Evolutionary conservation across 1,284 basidiomycete genomes (phyloP), one percentile per base, ranked within the genome.

Genomic region (Termitomyces sp.): DNA sequence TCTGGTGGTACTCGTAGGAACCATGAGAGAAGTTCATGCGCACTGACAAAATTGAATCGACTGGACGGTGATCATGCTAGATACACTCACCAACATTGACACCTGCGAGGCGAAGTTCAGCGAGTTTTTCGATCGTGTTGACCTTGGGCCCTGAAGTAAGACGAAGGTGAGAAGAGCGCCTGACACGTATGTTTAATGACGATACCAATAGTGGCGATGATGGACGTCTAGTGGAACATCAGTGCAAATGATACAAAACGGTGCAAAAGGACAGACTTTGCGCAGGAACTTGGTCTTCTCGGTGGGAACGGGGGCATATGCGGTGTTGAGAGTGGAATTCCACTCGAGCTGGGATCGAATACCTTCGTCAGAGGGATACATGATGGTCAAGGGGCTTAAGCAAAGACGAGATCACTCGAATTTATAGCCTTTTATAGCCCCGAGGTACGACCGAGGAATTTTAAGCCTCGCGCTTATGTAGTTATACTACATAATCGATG

Each of bases 21-120:
- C 93, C 93, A 83, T 97, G 93, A 51, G 93, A 96, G 71, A 96
- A 96, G 80, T 97, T 97, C 93, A 97, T 97, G 72, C 94, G 93
- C 57, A 97, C 94, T 96, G 62, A 34, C 53, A 46, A 43, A 43
- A 42, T 37, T 18, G 51, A 52, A 31, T 40, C 53, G 49, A 60
- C 5, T 47, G 41, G 30, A 53, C 41, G 21, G 34, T 26, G 28
- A 30, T 39, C 42, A 45, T 40, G 40, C 46, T 45, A 52, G 46
- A 49, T 34, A 42, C 24, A 78, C 90, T 59, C 57, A 95, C 94
- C 93, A 68, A 98, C 88, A 78, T 97, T 97, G 71, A 98, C 90
- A 68, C 94, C 94, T 46, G 93, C 92, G 55, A 84, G 81, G 64
- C 88, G 80, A 65, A 97, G 79, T 67, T 88, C 83, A 43, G 77